These are phyloP conservation scores for Xylariales sp. DNA, from an alignment of 2,329 filamentous ascomycete species.

Conservation along the genomic window DNA sequence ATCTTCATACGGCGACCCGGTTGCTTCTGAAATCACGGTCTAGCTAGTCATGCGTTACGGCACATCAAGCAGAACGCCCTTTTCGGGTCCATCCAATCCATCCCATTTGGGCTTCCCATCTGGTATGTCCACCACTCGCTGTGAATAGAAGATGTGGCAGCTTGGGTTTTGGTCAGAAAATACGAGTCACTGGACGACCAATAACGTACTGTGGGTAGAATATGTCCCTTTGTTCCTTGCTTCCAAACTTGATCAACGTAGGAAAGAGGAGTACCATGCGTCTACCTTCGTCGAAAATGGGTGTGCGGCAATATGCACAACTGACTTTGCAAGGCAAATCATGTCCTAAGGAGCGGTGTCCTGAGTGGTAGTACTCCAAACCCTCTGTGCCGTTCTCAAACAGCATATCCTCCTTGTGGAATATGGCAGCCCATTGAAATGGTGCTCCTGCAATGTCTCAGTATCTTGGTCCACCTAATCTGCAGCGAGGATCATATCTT, in stretches of 20 bases:
- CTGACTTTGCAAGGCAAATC: constrained; percentile 76
- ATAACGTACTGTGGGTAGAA: constrained; percentile 57
- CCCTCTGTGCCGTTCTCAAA: constrained; percentile 61
- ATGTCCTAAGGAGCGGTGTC: constrained; percentile 54
- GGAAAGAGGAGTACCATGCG: constrained; percentile 83
- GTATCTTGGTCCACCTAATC: no score
- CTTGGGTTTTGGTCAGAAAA: constrained; percentile 10
- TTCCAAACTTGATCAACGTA: constrained; percentile 59
- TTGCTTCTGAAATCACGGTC: no score
- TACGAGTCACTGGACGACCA: background rate
- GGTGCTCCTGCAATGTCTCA: constrained; percentile 63
- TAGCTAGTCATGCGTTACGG: no score
- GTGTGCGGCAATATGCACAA: constrained; percentile 68
- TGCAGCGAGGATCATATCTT: no score
- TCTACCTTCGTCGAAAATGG: constrained; percentile 83
- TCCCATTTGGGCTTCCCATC: constrained; percentile 79
- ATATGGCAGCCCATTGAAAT: constrained; percentile 88
- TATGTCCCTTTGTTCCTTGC: constrained; percentile 49
- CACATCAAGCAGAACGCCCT: background rate
- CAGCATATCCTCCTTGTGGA: constrained; percentile 71
- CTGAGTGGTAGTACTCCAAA: constrained; percentile 68
- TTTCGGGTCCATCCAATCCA: constrained; percentile 45
- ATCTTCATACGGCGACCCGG: no score
- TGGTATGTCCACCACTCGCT: constrained; percentile 68
- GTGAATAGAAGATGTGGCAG: constrained; percentile 74